These are phyloP conservation scores for Coffea canephora DNA, from an alignment of 257 asterid genomes.

Conservation along the genomic window DNA sequence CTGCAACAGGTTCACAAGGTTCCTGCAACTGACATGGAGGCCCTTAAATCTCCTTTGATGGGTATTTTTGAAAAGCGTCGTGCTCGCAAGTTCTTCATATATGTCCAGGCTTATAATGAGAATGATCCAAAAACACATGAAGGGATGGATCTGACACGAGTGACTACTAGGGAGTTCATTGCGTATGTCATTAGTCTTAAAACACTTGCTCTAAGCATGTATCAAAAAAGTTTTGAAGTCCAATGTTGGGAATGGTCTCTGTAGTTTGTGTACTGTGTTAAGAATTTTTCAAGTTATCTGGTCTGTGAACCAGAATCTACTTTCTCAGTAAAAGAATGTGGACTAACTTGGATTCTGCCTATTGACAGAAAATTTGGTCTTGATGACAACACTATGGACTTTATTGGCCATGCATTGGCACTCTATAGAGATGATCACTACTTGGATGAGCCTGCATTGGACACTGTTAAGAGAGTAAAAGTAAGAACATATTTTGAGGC, in stretches of 20 bases:
- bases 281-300: not conserved
- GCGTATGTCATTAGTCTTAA: constrained; percentile 41
- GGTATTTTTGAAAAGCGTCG: constrained; percentile 97
- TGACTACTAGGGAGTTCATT: constrained; percentile 78
- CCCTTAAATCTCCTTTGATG: constrained; percentile 96
- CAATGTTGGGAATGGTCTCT: not conserved
- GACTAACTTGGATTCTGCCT: not conserved
- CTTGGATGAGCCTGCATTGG: constrained; percentile 84
- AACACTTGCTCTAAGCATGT: not conserved
- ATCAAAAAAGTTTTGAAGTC: not conserved
- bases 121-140: constrained; percentile 80
- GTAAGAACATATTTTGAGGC: constrained; percentile 30
- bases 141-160: constrained; percentile 89
- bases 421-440: constrained; percentile 88
- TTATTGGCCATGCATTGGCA: constrained; percentile 87
- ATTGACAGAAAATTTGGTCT: constrained; percentile 80
- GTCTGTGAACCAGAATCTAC: not conserved
- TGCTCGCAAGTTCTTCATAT: constrained; percentile 88
- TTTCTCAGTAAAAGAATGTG: not conserved
- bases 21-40: constrained; percentile 94
- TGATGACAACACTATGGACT: constrained; percentile 90
- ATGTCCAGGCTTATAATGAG: constrained; percentile 86
- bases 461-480: constrained; percentile 88
- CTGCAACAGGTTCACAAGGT: constrained; percentile 83
- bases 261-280: not conserved